Conservation (phyloP, 2,329 filamentous ascomycete genomes). For the Ilyonectria mors-panacis region DNA sequence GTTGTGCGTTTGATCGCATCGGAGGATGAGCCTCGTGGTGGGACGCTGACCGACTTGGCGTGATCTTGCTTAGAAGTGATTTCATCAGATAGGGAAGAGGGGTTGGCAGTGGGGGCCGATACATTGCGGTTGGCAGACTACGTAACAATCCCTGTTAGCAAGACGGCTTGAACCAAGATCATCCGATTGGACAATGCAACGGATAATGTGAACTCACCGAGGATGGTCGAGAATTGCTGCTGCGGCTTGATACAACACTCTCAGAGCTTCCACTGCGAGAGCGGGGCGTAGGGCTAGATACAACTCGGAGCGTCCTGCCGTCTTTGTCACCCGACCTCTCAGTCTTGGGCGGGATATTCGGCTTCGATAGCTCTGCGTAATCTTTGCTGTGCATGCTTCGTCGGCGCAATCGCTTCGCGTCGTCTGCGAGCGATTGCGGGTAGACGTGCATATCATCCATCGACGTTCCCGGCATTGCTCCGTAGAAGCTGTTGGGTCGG, state of each 20-base stretch:
- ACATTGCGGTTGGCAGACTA: constrained; percentile 74
- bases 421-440: constrained; percentile 71
- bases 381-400: constrained; percentile 83
- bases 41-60: constrained; percentile 69
- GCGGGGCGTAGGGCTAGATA: constrained; percentile 48
- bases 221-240: constrained; percentile 72
- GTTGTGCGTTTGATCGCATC: constrained; percentile 76
- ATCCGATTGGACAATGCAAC: constrained; percentile 62
- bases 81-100: constrained; percentile 67
- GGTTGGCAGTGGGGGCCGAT: constrained; percentile 67
- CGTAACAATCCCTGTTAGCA: constrained; percentile 64
- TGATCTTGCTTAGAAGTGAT: constrained; percentile 66
- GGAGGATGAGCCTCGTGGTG: constrained; percentile 74
- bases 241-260: constrained; percentile 72
- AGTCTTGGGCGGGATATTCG: constrained; percentile 40
- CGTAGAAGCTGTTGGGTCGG: constrained; percentile 69
- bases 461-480: constrained; percentile 61
- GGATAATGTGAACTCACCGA: constrained; percentile 70
- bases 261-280: constrained; percentile 74
- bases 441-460: constrained; percentile 80
- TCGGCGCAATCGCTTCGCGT: constrained; percentile 82
- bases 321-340: constrained; percentile 55
- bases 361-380: constrained; percentile 41
- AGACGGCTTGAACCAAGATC: constrained; percentile 52
- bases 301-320: constrained; percentile 58